These are phyloP conservation scores for Adansonia madagascariensis DNA, from an alignment of 441 rosid genomes.

Conservation along the genomic window DNA sequence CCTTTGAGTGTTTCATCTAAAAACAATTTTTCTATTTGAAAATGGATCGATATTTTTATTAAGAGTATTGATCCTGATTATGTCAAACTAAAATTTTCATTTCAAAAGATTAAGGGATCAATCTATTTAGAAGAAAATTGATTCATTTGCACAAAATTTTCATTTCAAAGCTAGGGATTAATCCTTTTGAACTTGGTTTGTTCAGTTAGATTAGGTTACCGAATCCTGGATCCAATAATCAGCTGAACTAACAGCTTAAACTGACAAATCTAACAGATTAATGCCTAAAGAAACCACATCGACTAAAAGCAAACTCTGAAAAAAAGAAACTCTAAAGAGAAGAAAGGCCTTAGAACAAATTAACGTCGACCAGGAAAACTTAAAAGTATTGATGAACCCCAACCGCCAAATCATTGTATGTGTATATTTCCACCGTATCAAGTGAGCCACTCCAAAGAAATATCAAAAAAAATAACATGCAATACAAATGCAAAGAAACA, in stretches of 20 bases:
- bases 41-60: neutral
- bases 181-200: neutral
- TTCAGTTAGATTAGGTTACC: neutral
- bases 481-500: neutral
- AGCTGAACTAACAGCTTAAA: neutral
- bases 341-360: too few relatives aligned
- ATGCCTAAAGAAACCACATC: neutral
- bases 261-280: neutral
- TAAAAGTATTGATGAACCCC: too few relatives aligned
- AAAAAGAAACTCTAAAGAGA: neutral
- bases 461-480: neutral
- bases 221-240: neutral
- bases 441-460: neutral
- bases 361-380: too few relatives aligned
- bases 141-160: neutral
- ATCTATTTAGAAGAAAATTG: neutral
- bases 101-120: neutral
- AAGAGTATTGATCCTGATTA: neutral
- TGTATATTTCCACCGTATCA: too few relatives aligned
- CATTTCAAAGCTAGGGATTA: neutral
- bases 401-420: too few relatives aligned
- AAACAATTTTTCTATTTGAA: too few relatives aligned
- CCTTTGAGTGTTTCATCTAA: too few relatives aligned
- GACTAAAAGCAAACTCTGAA: neutral
- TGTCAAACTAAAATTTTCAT: neutral